A percentile compares a stretch with the other conserved stretches of the same genome.
phyloP scores from a whole-genome alignment of 768 basidiomycete species.

The Rhodotorula kratochvilovae region DNA sequence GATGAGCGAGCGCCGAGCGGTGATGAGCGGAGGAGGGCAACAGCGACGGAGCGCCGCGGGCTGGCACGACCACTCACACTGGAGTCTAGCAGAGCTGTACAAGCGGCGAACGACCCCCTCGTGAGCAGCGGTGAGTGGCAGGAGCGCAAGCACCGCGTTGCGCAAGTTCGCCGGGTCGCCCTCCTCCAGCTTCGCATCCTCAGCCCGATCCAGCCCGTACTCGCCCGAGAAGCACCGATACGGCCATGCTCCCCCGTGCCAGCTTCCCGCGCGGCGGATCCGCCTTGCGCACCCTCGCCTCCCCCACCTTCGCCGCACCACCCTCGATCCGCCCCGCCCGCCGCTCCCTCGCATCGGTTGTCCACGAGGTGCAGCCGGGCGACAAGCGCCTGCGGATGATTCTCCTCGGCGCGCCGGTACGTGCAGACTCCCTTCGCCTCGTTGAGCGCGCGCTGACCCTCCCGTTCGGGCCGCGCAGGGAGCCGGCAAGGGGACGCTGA shows the following conservation, averaged over 20 bases:
- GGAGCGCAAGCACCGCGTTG: too few relatives aligned
- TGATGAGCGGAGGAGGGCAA: too few relatives aligned
- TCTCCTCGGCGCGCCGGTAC: constrained; percentile 38
- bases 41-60: too few relatives aligned
- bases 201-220: too few relatives aligned
- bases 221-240: background rate
- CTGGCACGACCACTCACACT: too few relatives aligned
- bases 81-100: too few relatives aligned
- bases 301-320: background rate
- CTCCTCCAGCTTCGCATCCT: too few relatives aligned
- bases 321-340: background rate
- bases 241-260: background rate
- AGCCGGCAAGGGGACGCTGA: constrained; percentile 66
- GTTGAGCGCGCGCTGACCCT: background rate
- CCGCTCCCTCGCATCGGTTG: background rate
- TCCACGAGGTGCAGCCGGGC: background rate
- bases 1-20: too few relatives aligned
- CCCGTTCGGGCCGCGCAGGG: constrained; percentile 37
- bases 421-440: background rate
- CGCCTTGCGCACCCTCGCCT: background rate
- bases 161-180: too few relatives aligned
- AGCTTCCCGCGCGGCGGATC: background rate
- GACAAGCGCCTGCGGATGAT: constrained; percentile 31
- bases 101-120: too few relatives aligned
- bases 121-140: too few relatives aligned